Percentiles rank a stretch among this genome's conserved stretches.
These are phyloP conservation scores for Marasmius sp. DNA, from an alignment of 1,284 basidiomycete species.

Conservation along the genomic window DNA sequence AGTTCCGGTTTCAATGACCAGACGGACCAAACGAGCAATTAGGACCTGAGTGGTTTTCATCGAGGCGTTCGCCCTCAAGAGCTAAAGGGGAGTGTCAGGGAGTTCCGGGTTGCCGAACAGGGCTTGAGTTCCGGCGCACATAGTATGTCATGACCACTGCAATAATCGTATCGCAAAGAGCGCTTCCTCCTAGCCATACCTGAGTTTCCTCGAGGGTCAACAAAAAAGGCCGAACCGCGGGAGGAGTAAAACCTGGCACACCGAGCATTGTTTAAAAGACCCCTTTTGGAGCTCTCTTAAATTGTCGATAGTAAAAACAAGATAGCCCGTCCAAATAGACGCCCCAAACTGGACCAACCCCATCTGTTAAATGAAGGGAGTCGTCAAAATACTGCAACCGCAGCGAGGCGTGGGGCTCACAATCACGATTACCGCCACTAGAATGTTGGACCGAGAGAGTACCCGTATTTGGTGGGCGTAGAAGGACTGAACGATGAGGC, in stretches of 20 bases:
- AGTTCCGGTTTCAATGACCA: slow-evolving; percentile 6
- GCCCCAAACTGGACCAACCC: background rate
- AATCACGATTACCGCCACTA: background rate
- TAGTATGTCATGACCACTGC: slow-evolving; percentile 6
- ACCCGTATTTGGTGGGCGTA: slow-evolving; percentile 6
- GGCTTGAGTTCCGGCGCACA: background rate
- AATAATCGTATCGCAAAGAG: slow-evolving; percentile 3
- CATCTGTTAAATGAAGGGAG: background rate
- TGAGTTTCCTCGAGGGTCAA: background rate
- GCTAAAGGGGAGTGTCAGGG: background rate
- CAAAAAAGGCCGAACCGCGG: background rate
- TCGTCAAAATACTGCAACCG: background rate
- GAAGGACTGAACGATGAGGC: slow-evolving; percentile 9
- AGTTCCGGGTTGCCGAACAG: background rate
- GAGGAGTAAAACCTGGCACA: background rate
- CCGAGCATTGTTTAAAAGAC: background rate
- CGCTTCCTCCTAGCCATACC: slow-evolving; percentile 3
- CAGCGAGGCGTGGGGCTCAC: background rate
- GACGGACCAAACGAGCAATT: slow-evolving; percentile 1
- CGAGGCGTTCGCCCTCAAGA: background rate
- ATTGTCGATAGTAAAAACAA: background rate
- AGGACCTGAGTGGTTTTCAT: slow-evolving; percentile 6
- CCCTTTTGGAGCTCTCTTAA: background rate
- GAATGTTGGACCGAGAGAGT: background rate
- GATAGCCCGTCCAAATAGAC: slow-evolving; percentile 1